Evolutionary conservation across 768 basidiomycete genomes (phyloP).

Genomic region (Holtermanniella nyarrowii): DNA sequence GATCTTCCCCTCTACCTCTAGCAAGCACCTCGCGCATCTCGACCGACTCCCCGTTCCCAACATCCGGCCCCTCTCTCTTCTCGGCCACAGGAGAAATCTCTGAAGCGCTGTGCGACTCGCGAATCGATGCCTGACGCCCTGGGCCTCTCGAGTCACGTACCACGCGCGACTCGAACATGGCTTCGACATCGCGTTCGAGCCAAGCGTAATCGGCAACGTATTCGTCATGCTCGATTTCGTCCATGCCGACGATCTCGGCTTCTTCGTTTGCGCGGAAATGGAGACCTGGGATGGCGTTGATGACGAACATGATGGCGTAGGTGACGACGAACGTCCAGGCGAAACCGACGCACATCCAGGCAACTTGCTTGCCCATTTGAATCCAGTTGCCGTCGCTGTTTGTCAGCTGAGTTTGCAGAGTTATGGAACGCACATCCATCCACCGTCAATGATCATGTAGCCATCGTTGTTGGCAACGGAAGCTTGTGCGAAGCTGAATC

Average conservation of each 20-base stretch:
- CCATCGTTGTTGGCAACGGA: conserved; percentile 75
- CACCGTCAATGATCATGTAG: conserved; percentile 52
- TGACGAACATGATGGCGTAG: conserved; percentile 44
- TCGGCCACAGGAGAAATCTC: background rate
- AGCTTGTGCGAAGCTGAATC: conserved; percentile 55
- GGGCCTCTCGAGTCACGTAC: background rate
- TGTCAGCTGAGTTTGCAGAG: background rate
- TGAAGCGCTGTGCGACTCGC: background rate
- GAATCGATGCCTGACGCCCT: background rate
- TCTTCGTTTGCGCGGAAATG: conserved; percentile 50
- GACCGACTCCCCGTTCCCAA: background rate
- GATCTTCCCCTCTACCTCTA: background rate
- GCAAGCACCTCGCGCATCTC: background rate
- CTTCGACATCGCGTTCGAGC: conserved; percentile 37
- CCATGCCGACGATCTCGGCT: conserved; percentile 60
- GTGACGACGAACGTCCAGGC: conserved; percentile 41
- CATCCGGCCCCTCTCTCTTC: background rate
- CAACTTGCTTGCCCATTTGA: conserved; percentile 79
- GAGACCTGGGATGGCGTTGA: conserved; percentile 77
- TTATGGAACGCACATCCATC: conserved; percentile 54
- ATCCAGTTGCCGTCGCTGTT: conserved; percentile 43
- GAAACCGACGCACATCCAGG: conserved; percentile 39
- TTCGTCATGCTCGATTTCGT: conserved; percentile 44
- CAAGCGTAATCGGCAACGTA: conserved; percentile 38
- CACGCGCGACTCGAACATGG: conserved; percentile 12